Base-by-base conservation (phyloP, 805 yeast species). In the Nakazawaea sp. region DNA sequence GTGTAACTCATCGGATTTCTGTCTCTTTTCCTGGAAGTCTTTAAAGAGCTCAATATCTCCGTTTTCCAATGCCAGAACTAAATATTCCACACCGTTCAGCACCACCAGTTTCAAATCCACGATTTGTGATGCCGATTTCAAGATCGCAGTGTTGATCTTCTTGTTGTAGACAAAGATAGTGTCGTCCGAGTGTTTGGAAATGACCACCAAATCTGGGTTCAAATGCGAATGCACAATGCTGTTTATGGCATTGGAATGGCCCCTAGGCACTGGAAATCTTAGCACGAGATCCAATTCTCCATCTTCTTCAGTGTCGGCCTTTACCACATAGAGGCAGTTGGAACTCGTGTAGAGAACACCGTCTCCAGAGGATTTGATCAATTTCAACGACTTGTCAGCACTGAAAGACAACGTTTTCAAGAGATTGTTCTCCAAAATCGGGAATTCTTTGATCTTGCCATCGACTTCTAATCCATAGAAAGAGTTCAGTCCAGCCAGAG, bases 111-210 rank as follows among this genome's bases (percentile, higher is more conserved):
- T 55, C 44, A 58, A 52, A 19, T 51, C 43, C n/a, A 40, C 44
- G 9, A 59, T 60, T 20, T 43, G 53, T 21, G 56, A 63, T 19
- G 58, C 52, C 0, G 66, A 55, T 38, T 59, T 58, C 12, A 62
- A 40, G 7, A 65, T 61, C 28, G 56, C 56, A 1, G 53, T 45
- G 12, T 53, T 48, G 30, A 35, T 44, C 52, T 51, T 43, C 44
- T 54, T 43, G 42, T 63, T 46, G 48, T 67, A 40, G 44, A 63
- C 33, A 49, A 53, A 60, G n/a, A 69, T 51, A 7, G 48, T 43
- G 5, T 55, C 40, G 23, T 53, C 63, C 15, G 50, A 35, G 4
- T 41, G 45, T 21, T 68, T 52, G 17, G 59, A 55, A 12, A 59
- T 53, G 15, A 62, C 64, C 15, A 67, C 32, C 6, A 63, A 42